phyloP scores from a whole-genome alignment of 2,329 filamentous ascomycete species.

The Chaetomium strumarium region DNA sequence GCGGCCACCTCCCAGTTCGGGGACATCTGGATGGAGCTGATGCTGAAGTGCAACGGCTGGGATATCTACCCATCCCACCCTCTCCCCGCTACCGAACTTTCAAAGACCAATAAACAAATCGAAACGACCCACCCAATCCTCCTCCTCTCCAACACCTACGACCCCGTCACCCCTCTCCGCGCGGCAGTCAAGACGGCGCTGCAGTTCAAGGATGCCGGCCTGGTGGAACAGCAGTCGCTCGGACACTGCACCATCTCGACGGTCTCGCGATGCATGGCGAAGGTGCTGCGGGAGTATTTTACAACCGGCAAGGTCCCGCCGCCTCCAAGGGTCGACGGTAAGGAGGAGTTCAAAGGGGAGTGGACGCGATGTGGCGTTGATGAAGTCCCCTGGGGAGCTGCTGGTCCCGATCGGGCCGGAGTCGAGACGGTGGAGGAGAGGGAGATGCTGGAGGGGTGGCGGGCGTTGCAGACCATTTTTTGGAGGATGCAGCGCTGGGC shows the following conservation, averaged over 20 bases:
- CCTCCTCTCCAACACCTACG: constrained; percentile 50
- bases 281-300: constrained; percentile 32
- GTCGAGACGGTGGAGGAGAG: constrained; percentile 6
- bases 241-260: constrained; percentile 34
- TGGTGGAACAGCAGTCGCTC: constrained; percentile 33
- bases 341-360: constrained; percentile 5
- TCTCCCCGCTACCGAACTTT: too few relatives aligned
- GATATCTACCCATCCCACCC: constrained; percentile 19
- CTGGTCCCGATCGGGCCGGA: not conserved
- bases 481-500: constrained; percentile 1
- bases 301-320: constrained; percentile 32
- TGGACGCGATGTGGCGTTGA: constrained; percentile 21
- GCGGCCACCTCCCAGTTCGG: constrained; percentile 31
- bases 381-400: constrained; percentile 14
- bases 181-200: constrained; percentile 38
- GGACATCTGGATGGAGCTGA: constrained; percentile 31
- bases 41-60: constrained; percentile 24
- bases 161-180: constrained; percentile 53
- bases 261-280: constrained; percentile 33
- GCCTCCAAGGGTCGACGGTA: constrained; percentile 13
- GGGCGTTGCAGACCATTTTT: not conserved
- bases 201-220: constrained; percentile 32
- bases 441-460: constrained; percentile 3
- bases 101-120: constrained; percentile 24
- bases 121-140: constrained; percentile 49